A percentile compares a stretch with the other conserved stretches of the same genome.
phyloP scores from a whole-genome alignment of 2,329 filamentous ascomycete genomes.

The Didymella sp. region DNA sequence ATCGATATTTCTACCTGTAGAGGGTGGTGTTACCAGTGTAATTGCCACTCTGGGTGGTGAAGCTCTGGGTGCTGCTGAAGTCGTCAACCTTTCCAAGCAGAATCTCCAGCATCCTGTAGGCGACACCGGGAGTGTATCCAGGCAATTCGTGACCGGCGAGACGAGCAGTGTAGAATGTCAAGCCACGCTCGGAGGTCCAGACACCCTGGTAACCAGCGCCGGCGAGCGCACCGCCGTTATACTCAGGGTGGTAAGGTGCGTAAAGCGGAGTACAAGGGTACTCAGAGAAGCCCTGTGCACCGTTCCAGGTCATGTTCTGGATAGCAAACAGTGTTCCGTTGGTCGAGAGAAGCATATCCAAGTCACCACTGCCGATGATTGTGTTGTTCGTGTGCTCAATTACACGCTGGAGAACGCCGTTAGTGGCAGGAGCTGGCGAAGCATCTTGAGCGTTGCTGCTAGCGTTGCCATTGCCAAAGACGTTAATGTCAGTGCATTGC shows the following conservation, averaged over 20 bases:
- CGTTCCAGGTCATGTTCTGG: constrained; percentile 63
- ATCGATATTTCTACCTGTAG: constrained; percentile 24
- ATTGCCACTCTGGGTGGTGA: constrained; percentile 47
- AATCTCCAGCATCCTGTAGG: constrained; percentile 53
- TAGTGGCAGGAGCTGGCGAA: constrained; percentile 49
- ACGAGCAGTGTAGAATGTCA: constrained; percentile 55
- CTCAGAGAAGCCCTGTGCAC: constrained; percentile 55
- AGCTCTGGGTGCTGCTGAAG: constrained; percentile 45
- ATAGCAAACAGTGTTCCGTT: constrained; percentile 61
- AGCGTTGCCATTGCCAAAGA: constrained; percentile 50
- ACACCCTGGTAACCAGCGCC: constrained; percentile 52
- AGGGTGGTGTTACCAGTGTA: constrained; percentile 41
- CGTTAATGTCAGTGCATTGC: constrained; percentile 52
- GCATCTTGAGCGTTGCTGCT: constrained; percentile 39
- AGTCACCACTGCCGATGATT: constrained; percentile 57
- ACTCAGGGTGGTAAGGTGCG: constrained; percentile 55
- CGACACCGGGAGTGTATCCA: constrained; percentile 53
- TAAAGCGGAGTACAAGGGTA: constrained; percentile 54
- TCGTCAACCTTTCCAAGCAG: constrained; percentile 50
- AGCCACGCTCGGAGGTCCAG: constrained; percentile 54
- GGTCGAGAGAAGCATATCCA: constrained; percentile 58
- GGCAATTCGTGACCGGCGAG: constrained; percentile 55
- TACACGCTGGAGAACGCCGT: constrained; percentile 55
- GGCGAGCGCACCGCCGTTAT: constrained; percentile 49
- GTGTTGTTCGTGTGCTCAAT: constrained; percentile 62